Percentiles rank a stretch among this genome's conserved stretches.
Evolutionary conservation across 139 green algal genomes (phyloP).

Genomic region (Volvox reticuliferus): DNA sequence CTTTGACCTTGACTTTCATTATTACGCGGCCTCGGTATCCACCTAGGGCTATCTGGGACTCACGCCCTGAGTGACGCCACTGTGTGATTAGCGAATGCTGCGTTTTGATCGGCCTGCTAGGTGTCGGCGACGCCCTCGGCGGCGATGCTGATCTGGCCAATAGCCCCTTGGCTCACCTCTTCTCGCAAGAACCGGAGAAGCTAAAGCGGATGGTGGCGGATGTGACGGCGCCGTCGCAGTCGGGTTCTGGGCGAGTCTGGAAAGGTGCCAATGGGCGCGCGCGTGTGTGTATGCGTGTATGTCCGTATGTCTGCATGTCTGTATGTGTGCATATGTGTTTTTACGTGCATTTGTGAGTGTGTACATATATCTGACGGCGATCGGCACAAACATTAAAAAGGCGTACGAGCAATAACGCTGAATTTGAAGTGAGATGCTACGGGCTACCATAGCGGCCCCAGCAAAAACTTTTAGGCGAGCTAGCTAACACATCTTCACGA

Average conservation of each 20-base stretch:
- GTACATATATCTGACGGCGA: background rate
- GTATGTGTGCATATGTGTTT: background rate
- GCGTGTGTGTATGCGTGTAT: background rate
- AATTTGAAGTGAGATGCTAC: too few relatives aligned
- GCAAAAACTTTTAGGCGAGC: too few relatives aligned
- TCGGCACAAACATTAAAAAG: background rate
- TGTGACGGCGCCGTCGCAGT: background rate
- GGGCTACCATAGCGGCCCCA: background rate
- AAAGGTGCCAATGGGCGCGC: constrained; percentile 3
- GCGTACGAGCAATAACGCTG: background rate
- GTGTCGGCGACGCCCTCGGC: background rate
- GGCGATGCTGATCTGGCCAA: background rate
- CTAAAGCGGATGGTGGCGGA: background rate
- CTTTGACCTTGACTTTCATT: background rate
- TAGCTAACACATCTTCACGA: too few relatives aligned
- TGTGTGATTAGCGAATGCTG: background rate
- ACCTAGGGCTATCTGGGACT: background rate
- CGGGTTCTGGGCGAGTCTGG: background rate
- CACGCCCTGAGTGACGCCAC: too few relatives aligned
- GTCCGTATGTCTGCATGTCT: background rate
- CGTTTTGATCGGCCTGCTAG: background rate
- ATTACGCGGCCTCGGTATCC: background rate
- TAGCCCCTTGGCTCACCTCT: background rate
- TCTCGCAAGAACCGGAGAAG: background rate
- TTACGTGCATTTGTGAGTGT: background rate